These are phyloP conservation scores for Pulveroboletus sp. DNA, from an alignment of 768 basidiomycete genomes.

Conservation along the genomic window DNA sequence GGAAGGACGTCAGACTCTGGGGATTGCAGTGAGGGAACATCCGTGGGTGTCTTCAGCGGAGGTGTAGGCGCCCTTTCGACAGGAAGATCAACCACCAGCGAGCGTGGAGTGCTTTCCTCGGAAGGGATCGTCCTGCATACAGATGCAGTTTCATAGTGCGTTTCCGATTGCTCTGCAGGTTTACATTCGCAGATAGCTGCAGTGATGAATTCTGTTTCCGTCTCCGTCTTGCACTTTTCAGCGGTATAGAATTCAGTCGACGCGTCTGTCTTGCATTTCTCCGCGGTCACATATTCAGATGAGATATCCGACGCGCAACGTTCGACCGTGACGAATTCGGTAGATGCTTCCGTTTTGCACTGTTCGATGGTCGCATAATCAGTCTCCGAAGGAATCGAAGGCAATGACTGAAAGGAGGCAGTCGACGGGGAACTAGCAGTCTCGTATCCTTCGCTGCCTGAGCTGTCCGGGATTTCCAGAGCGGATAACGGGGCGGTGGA, in stretches of 20 bases:
- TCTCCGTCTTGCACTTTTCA: conserved; percentile 33
- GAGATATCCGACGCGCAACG: conserved; percentile 39
- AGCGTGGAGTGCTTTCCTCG: conserved; percentile 32
- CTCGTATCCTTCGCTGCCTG: conserved; percentile 52
- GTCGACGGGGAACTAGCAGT: conserved; percentile 41
- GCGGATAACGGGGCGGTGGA: conserved; percentile 28
- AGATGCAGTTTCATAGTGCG: conserved; percentile 48
- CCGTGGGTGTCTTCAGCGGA: conserved; percentile 28
- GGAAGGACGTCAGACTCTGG: conserved; percentile 22
- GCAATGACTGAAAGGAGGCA: conserved; percentile 53
- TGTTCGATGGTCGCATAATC: conserved; percentile 41
- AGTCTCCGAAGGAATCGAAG: conserved; percentile 55
- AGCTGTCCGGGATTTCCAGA: conserved; percentile 30
- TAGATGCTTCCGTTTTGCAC: conserved; percentile 40
- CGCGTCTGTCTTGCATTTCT: conserved; percentile 41
- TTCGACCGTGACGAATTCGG: conserved; percentile 48
- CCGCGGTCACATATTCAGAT: conserved; percentile 51
- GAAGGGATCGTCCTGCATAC: conserved; percentile 36
- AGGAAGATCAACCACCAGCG: conserved; percentile 35
- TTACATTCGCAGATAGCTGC: conserved; percentile 41
- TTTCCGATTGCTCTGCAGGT: conserved; percentile 37
- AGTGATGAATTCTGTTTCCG: conserved; percentile 43
- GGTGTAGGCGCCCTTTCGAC: conserved; percentile 20
- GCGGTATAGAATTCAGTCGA: conserved; percentile 46
- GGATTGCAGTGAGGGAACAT: conserved; percentile 24